Evolutionary conservation across 139 green algal species (phyloP).

Genomic region (Mesostigma viride): DNA sequence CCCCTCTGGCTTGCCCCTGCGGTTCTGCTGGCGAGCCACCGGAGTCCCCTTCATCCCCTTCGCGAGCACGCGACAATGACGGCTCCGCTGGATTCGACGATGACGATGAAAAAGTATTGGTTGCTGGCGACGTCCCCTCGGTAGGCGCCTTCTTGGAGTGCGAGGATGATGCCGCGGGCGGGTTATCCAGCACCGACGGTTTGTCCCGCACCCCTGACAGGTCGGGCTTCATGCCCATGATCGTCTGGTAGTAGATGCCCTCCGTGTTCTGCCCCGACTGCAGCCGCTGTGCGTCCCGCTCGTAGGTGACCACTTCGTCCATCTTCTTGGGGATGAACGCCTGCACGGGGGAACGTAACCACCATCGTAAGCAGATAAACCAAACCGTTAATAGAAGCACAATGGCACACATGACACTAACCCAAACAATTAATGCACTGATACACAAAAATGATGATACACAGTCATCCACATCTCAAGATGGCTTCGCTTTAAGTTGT

Average conservation of each 20-base stretch:
- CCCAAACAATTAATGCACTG: conserved; percentile 31
- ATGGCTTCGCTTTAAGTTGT: too few relatives aligned
- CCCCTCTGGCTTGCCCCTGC: too few relatives aligned
- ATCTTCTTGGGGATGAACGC: conserved; percentile 86
- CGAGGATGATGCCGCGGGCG: not conserved
- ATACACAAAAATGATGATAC: too few relatives aligned
- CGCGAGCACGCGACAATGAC: too few relatives aligned
- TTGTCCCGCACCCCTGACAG: conserved; percentile 50
- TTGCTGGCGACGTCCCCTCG: too few relatives aligned
- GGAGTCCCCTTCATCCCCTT: too few relatives aligned
- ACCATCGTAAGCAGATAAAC: not conserved
- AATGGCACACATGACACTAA: too few relatives aligned
- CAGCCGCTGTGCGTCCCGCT: conserved; percentile 67
- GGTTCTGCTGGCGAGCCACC: too few relatives aligned
- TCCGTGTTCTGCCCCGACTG: conserved; percentile 41
- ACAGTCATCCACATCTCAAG: too few relatives aligned
- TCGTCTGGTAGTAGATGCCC: conserved; percentile 84
- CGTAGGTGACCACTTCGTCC: conserved; percentile 76
- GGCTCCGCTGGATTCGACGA: too few relatives aligned
- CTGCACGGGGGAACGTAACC: conserved; percentile 42
- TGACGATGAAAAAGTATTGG: too few relatives aligned
- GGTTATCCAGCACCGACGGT: conserved; percentile 26
- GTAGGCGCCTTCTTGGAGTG: too few relatives aligned
- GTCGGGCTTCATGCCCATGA: conserved; percentile 72
- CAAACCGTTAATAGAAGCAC: not conserved